Conservation (phyloP, 768 basidiomycete species). For the Lentinula edodes region DNA sequence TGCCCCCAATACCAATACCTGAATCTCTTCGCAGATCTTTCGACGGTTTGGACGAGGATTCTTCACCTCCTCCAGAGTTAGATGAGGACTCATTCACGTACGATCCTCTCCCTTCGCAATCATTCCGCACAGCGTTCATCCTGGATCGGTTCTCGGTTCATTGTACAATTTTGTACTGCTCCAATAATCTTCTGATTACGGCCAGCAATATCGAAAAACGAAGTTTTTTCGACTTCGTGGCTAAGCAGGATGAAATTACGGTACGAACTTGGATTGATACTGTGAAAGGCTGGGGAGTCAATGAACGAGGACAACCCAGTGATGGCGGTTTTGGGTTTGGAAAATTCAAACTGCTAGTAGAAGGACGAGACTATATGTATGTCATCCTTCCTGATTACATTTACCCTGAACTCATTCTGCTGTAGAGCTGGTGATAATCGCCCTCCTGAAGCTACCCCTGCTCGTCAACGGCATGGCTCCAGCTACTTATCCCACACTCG, state of each 20-base stretch:
- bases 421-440: background rate
- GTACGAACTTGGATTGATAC: slow-evolving; percentile 73
- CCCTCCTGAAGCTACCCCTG: background rate
- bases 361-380: slow-evolving; percentile 62
- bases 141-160: slow-evolving; percentile 69
- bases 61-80: background rate
- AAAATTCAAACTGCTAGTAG: slow-evolving; percentile 50
- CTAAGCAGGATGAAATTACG: slow-evolving; percentile 52
- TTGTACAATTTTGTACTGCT: slow-evolving; percentile 65
- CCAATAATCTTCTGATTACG: slow-evolving; percentile 64
- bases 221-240: slow-evolving; percentile 74
- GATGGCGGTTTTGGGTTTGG: slow-evolving; percentile 85
- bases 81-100: slow-evolving; percentile 37
- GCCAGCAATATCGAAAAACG: slow-evolving; percentile 56
- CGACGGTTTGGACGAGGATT: background rate
- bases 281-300: slow-evolving; percentile 81
- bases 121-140: slow-evolving; percentile 73
- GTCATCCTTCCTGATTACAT: slow-evolving; percentile 13
- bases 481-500: background rate
- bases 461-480: background rate
- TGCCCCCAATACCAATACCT: slow-evolving; percentile 28
- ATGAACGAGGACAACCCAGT: slow-evolving; percentile 77
- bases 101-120: slow-evolving; percentile 62
- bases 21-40: background rate
- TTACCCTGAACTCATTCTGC: background rate